These are phyloP conservation scores for Colletotrichum caudatum DNA, from an alignment of 2,329 filamentous ascomycete species.

Conservation along the genomic window DNA sequence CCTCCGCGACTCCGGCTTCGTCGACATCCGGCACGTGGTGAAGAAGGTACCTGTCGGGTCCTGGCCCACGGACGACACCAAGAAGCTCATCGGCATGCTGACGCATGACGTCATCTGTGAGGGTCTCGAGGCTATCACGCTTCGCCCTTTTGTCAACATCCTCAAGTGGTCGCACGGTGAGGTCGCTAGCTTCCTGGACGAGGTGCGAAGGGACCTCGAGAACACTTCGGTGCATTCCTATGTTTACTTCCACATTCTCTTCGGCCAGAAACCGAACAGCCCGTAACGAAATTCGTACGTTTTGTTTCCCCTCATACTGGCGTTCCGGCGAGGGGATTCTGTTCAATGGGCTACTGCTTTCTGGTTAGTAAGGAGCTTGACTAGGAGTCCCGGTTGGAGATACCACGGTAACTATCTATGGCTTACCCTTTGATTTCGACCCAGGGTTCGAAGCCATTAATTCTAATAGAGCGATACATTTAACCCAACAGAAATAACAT, in stretches of 20 bases:
- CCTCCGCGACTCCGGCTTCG: conserved; percentile 63
- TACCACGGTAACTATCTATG: neutral
- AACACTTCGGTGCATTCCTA: conserved; percentile 23
- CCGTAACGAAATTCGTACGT: neutral
- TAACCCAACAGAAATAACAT: rapidly evolving
- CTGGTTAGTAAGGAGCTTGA: neutral
- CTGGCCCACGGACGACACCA: conserved; percentile 63
- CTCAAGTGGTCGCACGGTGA: conserved; percentile 56
- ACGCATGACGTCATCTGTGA: conserved; percentile 54
- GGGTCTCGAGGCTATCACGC: conserved; percentile 59
- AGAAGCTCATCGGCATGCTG: conserved; percentile 59
- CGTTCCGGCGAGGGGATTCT: neutral
- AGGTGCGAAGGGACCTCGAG: conserved; percentile 22
- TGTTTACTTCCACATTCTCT: conserved; percentile 24
- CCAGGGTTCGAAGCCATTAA: neutral
- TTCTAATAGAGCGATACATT: neutral
- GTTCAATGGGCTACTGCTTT: neutral
- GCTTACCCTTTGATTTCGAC: neutral
- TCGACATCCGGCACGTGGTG: conserved; percentile 63
- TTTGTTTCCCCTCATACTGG: neutral
- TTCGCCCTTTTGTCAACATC: conserved; percentile 55
- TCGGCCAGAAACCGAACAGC: neutral
- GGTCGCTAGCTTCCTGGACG: conserved; percentile 56
- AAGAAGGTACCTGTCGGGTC: conserved; percentile 67
- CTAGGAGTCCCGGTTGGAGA: neutral